phyloP scores from a whole-genome alignment of 495 filamentous ascomycete species.

The Penicillium silybi region DNA sequence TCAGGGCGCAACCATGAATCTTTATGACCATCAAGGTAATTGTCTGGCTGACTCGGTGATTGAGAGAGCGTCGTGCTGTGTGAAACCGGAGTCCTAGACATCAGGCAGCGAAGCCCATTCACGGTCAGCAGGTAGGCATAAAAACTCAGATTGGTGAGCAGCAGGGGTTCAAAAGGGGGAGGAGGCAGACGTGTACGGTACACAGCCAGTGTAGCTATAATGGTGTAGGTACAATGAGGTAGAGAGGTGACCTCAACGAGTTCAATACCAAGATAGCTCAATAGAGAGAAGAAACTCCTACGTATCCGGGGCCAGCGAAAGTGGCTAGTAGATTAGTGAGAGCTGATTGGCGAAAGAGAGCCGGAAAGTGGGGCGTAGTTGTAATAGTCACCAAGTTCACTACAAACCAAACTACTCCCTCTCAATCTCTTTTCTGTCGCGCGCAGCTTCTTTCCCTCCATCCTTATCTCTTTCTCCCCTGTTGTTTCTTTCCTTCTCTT shows the following conservation, averaged over 20 bases:
- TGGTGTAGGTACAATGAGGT: neutral
- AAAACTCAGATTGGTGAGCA: neutral
- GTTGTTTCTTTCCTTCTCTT: constrained; percentile 4
- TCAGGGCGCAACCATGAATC: neutral
- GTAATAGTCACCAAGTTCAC: constrained; percentile 16
- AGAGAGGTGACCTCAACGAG: too few relatives aligned
- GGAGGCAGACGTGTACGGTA: neutral
- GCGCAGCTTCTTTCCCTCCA: constrained; percentile 4
- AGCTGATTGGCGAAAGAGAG: constrained; percentile 15
- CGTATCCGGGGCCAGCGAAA: neutral
- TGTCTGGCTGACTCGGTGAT: neutral
- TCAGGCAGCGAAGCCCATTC: neutral
- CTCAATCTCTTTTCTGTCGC: constrained; percentile 11
- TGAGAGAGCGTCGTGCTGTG: neutral
- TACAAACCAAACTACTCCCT: constrained; percentile 25
- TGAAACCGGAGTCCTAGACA: neutral
- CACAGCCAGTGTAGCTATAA: neutral
- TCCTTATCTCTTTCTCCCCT: constrained; percentile 6
- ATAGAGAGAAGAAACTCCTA: neutral
- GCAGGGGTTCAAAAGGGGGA: too few relatives aligned
- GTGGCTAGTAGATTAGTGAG: constrained; percentile 16
- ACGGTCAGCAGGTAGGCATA: neutral
- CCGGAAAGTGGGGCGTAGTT: constrained; percentile 10
- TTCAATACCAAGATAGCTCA: too few relatives aligned
- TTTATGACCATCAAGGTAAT: neutral